Evolutionary conservation across 1,139 yeast genomes (phyloP), one percentile per base, ranked within the genome.

Genomic region (Diutina ranongensis): DNA sequence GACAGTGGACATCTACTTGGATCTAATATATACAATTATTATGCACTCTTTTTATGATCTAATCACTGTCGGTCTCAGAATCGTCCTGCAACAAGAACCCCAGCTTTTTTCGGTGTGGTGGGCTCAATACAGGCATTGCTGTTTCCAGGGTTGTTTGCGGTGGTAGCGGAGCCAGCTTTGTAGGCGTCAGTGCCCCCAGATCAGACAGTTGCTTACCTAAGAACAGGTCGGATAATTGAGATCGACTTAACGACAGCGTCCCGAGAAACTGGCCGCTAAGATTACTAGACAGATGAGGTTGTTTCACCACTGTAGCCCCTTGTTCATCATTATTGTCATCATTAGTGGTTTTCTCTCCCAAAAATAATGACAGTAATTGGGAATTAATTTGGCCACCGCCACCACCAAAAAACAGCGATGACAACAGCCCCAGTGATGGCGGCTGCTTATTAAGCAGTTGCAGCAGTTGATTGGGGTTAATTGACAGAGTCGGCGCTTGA

Each of bases 371-470:
- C 40, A 21, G 28, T 12, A 36, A 18, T 25, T 36, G 40, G 8
- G 40, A 36, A 4, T 15, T 20, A 2, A 21, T 15, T 12, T 52
- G 48, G 49, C 48, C 46, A 15, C 22, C 8, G 25, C n/a, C 21
- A 7, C 15, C 40, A 13, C 50, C 48, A 32, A 51, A 50, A 25
- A 52, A 50, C 35, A 48, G 51, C 27, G 49, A 49, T 16, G 51
- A 45, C 12, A 52, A 50, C 32, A 72, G 63, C 48, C 60, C 65
- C 3, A 74, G 68, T 13, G 73, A 67, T 25, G 62, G 62, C 1
- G 72, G 67, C 54, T 69, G 75, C 50, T 67, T 68, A 2, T 67
- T 55, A 25, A 70, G 54, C n/a, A 66, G 58, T 3, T 66, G 56
- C 2, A 66, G 57, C 5, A 21, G 27, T 12, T 22, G 40, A 44